phyloP scores from a whole-genome alignment of 345 rosid genomes.

The Luvunga scandens region DNA sequence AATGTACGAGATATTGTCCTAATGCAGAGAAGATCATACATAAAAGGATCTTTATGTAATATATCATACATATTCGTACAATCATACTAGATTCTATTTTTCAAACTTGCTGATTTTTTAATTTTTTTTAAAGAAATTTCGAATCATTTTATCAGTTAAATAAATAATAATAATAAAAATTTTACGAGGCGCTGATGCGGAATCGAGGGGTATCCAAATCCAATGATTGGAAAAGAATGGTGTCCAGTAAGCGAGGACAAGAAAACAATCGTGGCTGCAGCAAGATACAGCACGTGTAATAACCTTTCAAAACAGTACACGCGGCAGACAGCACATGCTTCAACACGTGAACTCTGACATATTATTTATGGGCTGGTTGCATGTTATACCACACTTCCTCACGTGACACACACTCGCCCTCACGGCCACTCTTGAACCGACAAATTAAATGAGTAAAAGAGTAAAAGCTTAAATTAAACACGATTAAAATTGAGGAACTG shows the following conservation, averaged over 20 bases:
- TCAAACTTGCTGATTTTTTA: too few relatives aligned
- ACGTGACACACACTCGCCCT: not conserved
- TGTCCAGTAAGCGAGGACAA: not conserved
- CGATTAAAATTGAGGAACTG: too few relatives aligned
- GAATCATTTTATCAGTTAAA: not conserved
- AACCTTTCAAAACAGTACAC: not conserved
- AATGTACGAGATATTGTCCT: too few relatives aligned
- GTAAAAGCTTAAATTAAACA: not conserved
- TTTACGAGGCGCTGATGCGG: too few relatives aligned
- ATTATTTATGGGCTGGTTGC: not conserved
- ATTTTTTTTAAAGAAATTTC: not conserved
- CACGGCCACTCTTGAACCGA: not conserved
- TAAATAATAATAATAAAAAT: too few relatives aligned
- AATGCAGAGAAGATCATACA: too few relatives aligned
- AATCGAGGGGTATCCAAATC: too few relatives aligned
- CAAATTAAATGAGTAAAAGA: not conserved
- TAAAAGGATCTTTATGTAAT: too few relatives aligned
- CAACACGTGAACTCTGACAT: constrained; percentile 16
- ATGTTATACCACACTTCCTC: not conserved
- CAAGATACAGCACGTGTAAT: not conserved
- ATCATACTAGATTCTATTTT: too few relatives aligned
- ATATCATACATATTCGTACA: too few relatives aligned
- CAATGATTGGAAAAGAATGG: not conserved
- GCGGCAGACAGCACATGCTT: constrained; percentile 1
- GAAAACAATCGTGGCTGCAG: not conserved